Conservation (phyloP, 495 filamentous ascomycete genomes). For the Neurospora africana region DNA sequence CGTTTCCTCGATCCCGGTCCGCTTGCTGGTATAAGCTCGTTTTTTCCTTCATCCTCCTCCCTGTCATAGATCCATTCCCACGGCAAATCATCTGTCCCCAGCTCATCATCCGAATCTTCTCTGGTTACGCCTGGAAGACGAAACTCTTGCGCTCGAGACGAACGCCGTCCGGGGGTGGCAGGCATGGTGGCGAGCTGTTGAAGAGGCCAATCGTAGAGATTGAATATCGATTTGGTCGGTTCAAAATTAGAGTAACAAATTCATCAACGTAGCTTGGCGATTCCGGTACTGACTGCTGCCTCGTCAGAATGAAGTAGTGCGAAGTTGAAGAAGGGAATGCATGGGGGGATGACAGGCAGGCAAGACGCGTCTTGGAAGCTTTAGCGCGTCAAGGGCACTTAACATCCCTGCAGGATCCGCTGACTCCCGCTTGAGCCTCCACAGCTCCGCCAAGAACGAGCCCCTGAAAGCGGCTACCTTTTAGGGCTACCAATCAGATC, state of each 20-base stretch:
- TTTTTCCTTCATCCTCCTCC: constrained; percentile 7
- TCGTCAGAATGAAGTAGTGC: neutral
- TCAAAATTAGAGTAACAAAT: neutral
- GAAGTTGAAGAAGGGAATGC: neutral
- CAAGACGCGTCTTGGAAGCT: neutral
- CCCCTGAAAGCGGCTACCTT: neutral
- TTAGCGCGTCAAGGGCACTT: neutral
- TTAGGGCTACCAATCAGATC: neutral
- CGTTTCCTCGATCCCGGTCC: constrained; percentile 21
- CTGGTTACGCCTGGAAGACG: constrained; percentile 44
- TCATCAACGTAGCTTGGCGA: neutral
- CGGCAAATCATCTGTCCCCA: constrained; percentile 70
- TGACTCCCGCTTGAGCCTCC: neutral
- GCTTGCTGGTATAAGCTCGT: constrained; percentile 12
- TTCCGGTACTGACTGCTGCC: neutral
- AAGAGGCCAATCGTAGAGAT: neutral
- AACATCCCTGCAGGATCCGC: neutral
- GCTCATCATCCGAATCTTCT: constrained; percentile 88
- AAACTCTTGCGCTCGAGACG: neutral
- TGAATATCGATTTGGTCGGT: neutral
- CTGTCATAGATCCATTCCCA: constrained; percentile 85
- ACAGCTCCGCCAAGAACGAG: neutral
- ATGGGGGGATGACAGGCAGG: neutral
- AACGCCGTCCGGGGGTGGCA: neutral
- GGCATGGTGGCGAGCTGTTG: neutral